A percentile compares a stretch with the other conserved stretches of the same genome.
phyloP scores from a whole-genome alignment of 306 rosid genomes.

The Citrullus mucosospermus region DNA sequence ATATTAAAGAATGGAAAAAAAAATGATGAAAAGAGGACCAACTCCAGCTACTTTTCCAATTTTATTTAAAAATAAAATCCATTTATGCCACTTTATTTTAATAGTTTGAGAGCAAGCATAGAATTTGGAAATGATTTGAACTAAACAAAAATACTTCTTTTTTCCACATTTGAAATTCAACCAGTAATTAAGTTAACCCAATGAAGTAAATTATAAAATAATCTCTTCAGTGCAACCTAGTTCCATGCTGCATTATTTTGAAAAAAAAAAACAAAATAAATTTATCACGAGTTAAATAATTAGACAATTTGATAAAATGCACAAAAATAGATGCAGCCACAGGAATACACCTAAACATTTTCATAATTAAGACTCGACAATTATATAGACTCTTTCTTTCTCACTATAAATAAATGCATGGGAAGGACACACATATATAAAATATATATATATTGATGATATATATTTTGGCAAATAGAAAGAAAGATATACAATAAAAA shows the following conservation, averaged over 20 bases:
- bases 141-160: too few species aligned
- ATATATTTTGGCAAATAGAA: background rate
- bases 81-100: too few species aligned
- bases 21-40: background rate
- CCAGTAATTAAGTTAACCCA: background rate
- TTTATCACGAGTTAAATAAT: too few species aligned
- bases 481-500: slow-evolving; percentile 4
- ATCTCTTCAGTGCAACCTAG: background rate
- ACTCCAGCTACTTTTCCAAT: background rate
- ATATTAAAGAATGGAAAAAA: too few species aligned
- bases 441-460: background rate
- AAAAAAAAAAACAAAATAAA: too few species aligned
- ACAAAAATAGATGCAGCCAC: too few species aligned
- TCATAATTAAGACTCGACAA: background rate
- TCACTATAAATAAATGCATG: background rate
- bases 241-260: background rate
- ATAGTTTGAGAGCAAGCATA: background rate
- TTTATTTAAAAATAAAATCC: background rate
- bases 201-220: background rate
- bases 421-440: background rate
- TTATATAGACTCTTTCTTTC: background rate
- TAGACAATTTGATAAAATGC: too few species aligned
- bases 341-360: too few species aligned
- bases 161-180: background rate
- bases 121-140: too few species aligned